Conservation (phyloP, 805 yeast genomes). For the Candida ortonii region DNA sequence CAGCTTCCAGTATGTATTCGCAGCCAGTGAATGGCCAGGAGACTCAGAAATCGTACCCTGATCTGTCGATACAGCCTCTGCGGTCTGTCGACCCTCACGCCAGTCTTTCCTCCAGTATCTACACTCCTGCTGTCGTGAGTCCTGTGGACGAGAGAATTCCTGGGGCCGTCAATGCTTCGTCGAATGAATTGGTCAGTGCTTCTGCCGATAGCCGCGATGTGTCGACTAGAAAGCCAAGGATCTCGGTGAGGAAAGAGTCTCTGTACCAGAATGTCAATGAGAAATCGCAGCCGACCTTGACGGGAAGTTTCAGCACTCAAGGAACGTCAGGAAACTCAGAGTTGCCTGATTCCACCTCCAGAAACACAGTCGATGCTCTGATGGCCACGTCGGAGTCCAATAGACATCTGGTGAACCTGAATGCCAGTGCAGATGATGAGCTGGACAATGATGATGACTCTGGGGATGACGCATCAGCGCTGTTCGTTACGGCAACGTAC, state of each 20-base stretch:
- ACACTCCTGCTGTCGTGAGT: too few relatives aligned
- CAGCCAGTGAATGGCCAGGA: too few relatives aligned
- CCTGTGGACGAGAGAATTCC: too few relatives aligned
- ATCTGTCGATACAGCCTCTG: background rate
- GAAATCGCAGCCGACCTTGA: conserved; percentile 5
- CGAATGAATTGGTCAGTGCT: too few relatives aligned
- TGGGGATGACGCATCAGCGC: conserved; percentile 34
- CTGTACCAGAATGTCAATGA: conserved; percentile 21
- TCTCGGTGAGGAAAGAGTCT: conserved; percentile 30
- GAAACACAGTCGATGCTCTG: conserved; percentile 7
- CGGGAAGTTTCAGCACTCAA: too few relatives aligned
- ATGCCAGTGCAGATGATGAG: conserved; percentile 12
- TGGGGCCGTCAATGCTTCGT: too few relatives aligned
- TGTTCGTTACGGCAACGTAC: conserved; percentile 36
- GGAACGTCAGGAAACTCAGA: too few relatives aligned
- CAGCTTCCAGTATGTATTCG: conserved; percentile 22
- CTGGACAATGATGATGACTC: conserved; percentile 20
- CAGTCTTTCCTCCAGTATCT: too few relatives aligned
- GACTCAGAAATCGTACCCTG: too few relatives aligned
- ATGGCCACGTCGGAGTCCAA: conserved; percentile 17
- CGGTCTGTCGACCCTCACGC: conserved; percentile 4
- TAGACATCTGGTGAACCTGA: conserved; percentile 13
- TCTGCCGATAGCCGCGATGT: background rate
- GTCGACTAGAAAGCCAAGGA: conserved; percentile 19
- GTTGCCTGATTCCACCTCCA: conserved; percentile 9